These are phyloP conservation scores for Tolypocladium tundrense DNA, from an alignment of 2,329 filamentous ascomycete species.

Conservation along the genomic window DNA sequence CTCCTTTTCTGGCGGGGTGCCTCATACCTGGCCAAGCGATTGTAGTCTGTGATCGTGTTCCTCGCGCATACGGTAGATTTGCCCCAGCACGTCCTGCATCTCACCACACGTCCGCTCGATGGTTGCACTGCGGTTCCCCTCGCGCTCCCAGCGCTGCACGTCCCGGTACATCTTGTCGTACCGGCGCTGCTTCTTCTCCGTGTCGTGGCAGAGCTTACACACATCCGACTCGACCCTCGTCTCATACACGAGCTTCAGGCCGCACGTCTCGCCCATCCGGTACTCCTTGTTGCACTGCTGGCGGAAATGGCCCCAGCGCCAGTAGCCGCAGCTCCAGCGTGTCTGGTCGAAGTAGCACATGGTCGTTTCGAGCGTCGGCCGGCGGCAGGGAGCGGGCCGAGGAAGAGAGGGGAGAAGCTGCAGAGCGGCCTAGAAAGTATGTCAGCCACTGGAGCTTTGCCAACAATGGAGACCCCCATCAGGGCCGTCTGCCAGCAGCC, in stretches of 20 bases:
- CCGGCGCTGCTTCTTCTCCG: slow-evolving; percentile 72
- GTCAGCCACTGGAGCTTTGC: slow-evolving; percentile 9
- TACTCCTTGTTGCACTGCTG: slow-evolving; percentile 92
- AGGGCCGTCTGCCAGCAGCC: not conserved
- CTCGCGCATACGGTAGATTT: slow-evolving; percentile 41
- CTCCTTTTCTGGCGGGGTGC: not conserved
- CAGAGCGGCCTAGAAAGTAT: slow-evolving; percentile 6
- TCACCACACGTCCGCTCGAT: slow-evolving; percentile 63
- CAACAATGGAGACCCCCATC: slow-evolving; percentile 3
- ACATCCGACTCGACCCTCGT: slow-evolving; percentile 53
- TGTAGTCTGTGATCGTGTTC: slow-evolving; percentile 25
- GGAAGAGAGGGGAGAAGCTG: slow-evolving; percentile 4
- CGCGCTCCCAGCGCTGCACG: slow-evolving; percentile 65
- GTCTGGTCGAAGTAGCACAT: slow-evolving; percentile 98
- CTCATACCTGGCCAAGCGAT: slow-evolving; percentile 21
- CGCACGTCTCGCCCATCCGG: slow-evolving; percentile 91
- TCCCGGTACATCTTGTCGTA: slow-evolving; percentile 65
- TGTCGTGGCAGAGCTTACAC: slow-evolving; percentile 83
- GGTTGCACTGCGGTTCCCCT: slow-evolving; percentile 63
- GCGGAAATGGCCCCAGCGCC: slow-evolving; percentile 89
- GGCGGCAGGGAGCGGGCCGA: not conserved
- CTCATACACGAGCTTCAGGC: slow-evolving; percentile 77
- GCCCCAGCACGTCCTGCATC: slow-evolving; percentile 53
- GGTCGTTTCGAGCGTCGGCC: slow-evolving; percentile 15
- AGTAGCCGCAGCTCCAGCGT: slow-evolving; percentile 77